Percentiles rank a stretch among this genome's conserved stretches.
Conservation (phyloP, 1,139 yeast species). For the Lodderomyces beijingensis region DNA sequence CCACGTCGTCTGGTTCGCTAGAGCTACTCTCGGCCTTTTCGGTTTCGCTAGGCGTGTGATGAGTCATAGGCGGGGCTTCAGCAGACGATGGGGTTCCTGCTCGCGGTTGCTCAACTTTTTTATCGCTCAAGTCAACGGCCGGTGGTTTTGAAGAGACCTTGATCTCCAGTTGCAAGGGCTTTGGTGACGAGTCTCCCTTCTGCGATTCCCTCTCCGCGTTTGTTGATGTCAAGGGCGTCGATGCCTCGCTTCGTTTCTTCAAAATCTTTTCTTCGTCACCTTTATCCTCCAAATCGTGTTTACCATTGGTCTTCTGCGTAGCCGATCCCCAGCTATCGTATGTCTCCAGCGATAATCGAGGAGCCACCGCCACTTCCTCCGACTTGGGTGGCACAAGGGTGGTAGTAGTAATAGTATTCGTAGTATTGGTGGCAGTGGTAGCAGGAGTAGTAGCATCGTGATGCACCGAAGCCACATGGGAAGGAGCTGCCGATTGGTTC, state of each 20-base stretch:
- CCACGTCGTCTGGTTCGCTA: slow-evolving; percentile 5
- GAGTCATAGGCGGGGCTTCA: slow-evolving; percentile 14
- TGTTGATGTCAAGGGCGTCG: slow-evolving; percentile 2
- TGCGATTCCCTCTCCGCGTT: neutral
- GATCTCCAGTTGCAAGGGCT: slow-evolving; percentile 4
- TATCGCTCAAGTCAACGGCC: neutral
- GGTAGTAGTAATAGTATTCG: too few species aligned
- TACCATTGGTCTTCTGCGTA: slow-evolving; percentile 15
- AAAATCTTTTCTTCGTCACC: slow-evolving; percentile 12
- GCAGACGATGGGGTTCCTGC: slow-evolving; percentile 9
- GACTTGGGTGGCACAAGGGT: too few species aligned
- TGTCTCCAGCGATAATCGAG: too few species aligned
- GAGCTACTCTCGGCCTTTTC: slow-evolving; percentile 3
- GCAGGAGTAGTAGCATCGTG: too few species aligned
- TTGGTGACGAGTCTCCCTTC: neutral
- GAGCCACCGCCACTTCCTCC: too few species aligned
- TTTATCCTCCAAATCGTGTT: slow-evolving; percentile 40
- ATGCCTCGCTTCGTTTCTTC: slow-evolving; percentile 13
- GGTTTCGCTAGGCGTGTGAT: slow-evolving; percentile 18
- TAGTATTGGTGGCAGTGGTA: too few species aligned
- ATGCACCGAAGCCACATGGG: too few species aligned
- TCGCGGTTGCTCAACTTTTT: slow-evolving; percentile 5
- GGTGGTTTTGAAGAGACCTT: slow-evolving; percentile 1
- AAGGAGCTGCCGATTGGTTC: slow-evolving; percentile 7
- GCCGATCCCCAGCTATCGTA: too few species aligned